Conservation (phyloP, 192 early-diverging fungal genomes). For the Entomortierella chlamydospora region DNA sequence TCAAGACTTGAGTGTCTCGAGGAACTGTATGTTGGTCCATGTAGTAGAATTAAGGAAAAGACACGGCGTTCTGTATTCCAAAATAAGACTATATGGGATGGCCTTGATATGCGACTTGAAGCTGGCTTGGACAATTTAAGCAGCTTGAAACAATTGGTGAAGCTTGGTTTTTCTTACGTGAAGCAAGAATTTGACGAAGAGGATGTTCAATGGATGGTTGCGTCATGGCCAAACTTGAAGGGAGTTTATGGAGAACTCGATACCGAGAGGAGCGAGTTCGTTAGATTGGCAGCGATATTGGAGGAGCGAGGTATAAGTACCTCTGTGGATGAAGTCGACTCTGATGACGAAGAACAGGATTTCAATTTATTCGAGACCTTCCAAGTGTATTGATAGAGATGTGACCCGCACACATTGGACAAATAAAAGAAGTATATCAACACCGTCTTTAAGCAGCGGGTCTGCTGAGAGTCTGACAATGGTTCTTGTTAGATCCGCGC, state of each 20-base stretch:
- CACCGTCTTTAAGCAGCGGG: too few species aligned
- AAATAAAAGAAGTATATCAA: too few species aligned
- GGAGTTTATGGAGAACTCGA: not conserved
- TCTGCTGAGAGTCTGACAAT: too few species aligned
- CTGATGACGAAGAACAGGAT: not conserved
- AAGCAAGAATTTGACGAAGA: not conserved
- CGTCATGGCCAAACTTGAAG: not conserved
- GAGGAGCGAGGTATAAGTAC: not conserved
- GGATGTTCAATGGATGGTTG: not conserved
- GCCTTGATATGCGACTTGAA: not conserved
- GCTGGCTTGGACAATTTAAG: not conserved
- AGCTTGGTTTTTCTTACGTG: not conserved
- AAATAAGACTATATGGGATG: not conserved
- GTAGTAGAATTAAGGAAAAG: not conserved
- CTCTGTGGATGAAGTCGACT: not conserved
- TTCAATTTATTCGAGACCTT: too few species aligned
- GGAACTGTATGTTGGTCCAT: not conserved
- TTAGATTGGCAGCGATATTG: not conserved
- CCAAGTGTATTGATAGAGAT: too few species aligned
- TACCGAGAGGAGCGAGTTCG: not conserved
- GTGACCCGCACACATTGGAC: too few species aligned
- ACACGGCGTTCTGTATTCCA: not conserved
- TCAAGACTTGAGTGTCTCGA: not conserved
- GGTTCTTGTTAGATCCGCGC: too few species aligned
- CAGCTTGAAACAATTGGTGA: not conserved